Conservation (phyloP, 176 grass and related monocot genomes). For the Rhynchospora breviuscula region DNA sequence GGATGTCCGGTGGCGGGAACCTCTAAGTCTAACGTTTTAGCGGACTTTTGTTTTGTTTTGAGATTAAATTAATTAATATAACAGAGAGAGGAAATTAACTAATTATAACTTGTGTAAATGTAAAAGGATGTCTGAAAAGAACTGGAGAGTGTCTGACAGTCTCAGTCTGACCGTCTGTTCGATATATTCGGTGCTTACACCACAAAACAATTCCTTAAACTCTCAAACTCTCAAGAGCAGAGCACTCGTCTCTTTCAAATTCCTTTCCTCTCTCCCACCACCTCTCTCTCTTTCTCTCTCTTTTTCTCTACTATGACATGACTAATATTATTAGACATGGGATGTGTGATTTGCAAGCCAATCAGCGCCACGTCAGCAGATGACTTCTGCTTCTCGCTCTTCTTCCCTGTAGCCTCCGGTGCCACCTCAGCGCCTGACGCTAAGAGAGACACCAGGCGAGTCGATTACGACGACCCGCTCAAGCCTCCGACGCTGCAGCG, state of each 20-base stretch:
- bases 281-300: neutral
- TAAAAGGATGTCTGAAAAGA: neutral
- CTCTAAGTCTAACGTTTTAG: too few species aligned
- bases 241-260: neutral
- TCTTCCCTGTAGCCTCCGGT: slow-evolving; percentile 31
- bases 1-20: too few species aligned
- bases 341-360: slow-evolving; percentile 79
- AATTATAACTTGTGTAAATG: too few species aligned
- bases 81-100: too few species aligned
- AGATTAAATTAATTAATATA: too few species aligned
- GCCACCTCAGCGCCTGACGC: neutral
- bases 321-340: slow-evolving; percentile 41
- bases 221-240: neutral
- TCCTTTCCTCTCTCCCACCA: neutral
- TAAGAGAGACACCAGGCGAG: neutral
- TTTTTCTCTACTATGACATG: slow-evolving; percentile 32
- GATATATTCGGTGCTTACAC: neutral
- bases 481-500: slow-evolving; percentile 24
- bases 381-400: slow-evolving; percentile 35
- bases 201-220: neutral
- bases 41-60: too few species aligned
- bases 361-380: slow-evolving; percentile 15
- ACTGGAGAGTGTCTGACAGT: neutral
- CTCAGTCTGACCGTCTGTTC: neutral
- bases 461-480: slow-evolving; percentile 29